Evolutionary conservation across 352 stramenopile genomes (phyloP).

Genomic region (Globisporangium megalacanthum): DNA sequence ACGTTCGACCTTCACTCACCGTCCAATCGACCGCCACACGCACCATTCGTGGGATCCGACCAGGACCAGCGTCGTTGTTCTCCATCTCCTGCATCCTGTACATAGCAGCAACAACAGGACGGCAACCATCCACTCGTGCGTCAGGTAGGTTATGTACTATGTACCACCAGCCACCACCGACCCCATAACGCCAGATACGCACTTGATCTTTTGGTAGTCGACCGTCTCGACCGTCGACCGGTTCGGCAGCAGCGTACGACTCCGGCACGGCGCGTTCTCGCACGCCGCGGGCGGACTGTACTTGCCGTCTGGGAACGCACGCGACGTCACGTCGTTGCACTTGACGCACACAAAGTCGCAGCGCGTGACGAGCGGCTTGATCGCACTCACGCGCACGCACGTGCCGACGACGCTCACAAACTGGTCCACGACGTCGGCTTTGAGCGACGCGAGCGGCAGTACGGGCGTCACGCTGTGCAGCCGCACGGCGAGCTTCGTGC

Average conservation of each 20-base stretch:
- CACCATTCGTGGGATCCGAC: slow-evolving; percentile 85
- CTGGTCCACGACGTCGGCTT: slow-evolving; percentile 69
- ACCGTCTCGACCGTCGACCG: slow-evolving; percentile 83
- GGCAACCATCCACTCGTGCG: background rate
- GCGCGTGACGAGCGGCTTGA: slow-evolving; percentile 79
- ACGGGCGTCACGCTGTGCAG: slow-evolving; percentile 65
- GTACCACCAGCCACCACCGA: background rate
- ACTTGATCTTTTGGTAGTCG: slow-evolving; percentile 90
- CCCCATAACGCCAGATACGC: slow-evolving; percentile 6
- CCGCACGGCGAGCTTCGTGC: slow-evolving; percentile 51
- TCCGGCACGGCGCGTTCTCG: slow-evolving; percentile 54
- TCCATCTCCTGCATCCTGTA: slow-evolving; percentile 88
- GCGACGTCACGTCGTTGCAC: slow-evolving; percentile 66
- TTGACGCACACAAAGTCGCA: slow-evolving; percentile 86
- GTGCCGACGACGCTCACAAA: slow-evolving; percentile 73
- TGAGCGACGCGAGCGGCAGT: slow-evolving; percentile 61
- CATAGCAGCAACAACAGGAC: background rate
- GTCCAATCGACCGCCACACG: background rate
- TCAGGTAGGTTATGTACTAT: background rate
- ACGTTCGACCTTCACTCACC: background rate
- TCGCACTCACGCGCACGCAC: slow-evolving; percentile 78
- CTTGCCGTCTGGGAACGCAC: slow-evolving; percentile 77
- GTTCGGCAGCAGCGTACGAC: slow-evolving; percentile 69
- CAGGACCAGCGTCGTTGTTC: slow-evolving; percentile 78
- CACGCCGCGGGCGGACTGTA: slow-evolving; percentile 62